Base-by-base conservation (phyloP, 2,329 filamentous ascomycete genomes). In the Fusarium brevicatenulatum region DNA sequence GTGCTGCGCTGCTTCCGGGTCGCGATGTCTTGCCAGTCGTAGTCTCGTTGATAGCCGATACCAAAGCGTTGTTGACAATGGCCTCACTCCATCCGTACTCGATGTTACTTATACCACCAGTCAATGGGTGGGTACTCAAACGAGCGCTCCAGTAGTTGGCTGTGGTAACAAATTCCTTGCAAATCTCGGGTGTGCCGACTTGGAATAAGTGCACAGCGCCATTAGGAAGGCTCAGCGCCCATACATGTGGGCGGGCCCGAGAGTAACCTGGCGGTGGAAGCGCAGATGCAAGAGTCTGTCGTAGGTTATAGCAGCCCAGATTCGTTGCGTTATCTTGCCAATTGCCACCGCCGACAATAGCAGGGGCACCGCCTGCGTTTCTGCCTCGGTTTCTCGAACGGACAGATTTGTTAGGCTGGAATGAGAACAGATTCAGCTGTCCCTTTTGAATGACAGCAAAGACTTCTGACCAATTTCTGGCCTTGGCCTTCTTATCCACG, bases 131-230 rank as follows among this genome's bases (percentile, higher is more conserved):
- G 70, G 97, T 98, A 78, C 95, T 97, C 37, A 98, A 87, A 57
- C 96, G 90, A 5, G 96, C 95, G 78, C 94, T 96, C 96, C 96
- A 99, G 83, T 98, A 99, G 83, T 99, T 99, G 77, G 94, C 94
- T 4, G 95, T 97, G 23, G 90, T 92, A 58, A 98, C 95, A 78
- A 98, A 99, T 80, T 99, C 96, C 76, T 93, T 92, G 76, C 95
- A 93, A 77, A 98, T 97, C 77, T 99, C 96, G 0, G 94, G 91
- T 2, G 96, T 99, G 63, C 96, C 96, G 54, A 96, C 96, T 79
- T 98, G 95, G 87, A 99, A 99, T n/a, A 99, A 88, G 80, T 99
- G 96, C 2, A 99, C 95, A 1, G 95, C 95, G 18, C 96, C 96
- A 4, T 92, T 97, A 0, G 96, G 95, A 50, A 99, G 85, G 71